These are phyloP conservation scores for Artemisia argyi DNA, from an alignment of 129 eudicot species.

Conservation along the genomic window DNA sequence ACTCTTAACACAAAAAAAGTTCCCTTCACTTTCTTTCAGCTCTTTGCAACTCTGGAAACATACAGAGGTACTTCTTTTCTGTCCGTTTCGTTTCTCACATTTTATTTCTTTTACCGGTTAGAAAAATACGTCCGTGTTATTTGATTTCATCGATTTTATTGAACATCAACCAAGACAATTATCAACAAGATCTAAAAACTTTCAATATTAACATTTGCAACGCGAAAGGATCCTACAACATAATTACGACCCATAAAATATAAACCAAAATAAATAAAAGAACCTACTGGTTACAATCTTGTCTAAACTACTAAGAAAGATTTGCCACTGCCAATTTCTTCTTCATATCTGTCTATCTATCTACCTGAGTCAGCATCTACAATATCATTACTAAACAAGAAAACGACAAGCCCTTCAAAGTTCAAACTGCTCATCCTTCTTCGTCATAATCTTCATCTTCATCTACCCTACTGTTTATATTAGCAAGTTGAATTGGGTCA, in stretches of 20 bases:
- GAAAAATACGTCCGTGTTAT: too few species aligned
- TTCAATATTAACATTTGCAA: conserved; percentile 16
- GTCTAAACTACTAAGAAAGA: conserved; percentile 2
- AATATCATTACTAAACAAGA: conserved; percentile 14
- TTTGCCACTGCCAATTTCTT: conserved; percentile 12
- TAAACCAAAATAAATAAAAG: not conserved
- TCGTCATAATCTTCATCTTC: conserved; percentile 77
- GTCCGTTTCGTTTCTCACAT: too few species aligned
- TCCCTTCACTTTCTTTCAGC: too few species aligned
- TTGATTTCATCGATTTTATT: too few species aligned
- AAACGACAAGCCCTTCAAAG: conserved; percentile 10
- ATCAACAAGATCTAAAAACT: not conserved
- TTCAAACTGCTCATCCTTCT: conserved; percentile 30
- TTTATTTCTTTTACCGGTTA: too few species aligned
- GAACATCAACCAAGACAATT: too few species aligned
- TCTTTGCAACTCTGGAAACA: too few species aligned
- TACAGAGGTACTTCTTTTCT: too few species aligned
- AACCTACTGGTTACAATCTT: not conserved
- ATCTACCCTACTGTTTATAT: conserved; percentile 36
- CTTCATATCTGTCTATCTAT: conserved; percentile 13
- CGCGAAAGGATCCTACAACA: conserved; percentile 11
- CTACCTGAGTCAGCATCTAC: conserved; percentile 34
- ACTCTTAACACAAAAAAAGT: too few species aligned
- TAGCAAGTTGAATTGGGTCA: conserved; percentile 50
- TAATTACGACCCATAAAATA: conserved; percentile 5